Evolutionary conservation across 2,329 filamentous ascomycete species (phyloP).

Genomic region (Fulvia fulva): DNA sequence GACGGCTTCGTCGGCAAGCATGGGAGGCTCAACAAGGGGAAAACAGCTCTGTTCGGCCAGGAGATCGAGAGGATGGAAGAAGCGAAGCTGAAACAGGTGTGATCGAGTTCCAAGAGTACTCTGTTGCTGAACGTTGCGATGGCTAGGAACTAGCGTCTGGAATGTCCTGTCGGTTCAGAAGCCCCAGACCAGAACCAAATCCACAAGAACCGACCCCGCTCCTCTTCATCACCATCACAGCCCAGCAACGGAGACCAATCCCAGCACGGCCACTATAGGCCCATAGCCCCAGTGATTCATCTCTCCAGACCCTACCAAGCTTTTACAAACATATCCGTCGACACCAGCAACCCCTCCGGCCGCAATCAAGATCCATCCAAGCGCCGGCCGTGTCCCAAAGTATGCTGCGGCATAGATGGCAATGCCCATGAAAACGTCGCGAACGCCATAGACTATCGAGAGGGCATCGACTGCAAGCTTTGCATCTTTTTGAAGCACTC

Average conservation of each 20-base stretch:
- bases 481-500: slow-evolving; percentile 25
- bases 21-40: background rate
- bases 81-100: background rate
- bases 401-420: slow-evolving; percentile 38
- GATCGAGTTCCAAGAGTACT: background rate
- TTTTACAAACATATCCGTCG: slow-evolving; percentile 45
- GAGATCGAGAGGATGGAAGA: background rate
- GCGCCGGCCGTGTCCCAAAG: slow-evolving; percentile 37
- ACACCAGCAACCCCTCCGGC: slow-evolving; percentile 41
- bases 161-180: background rate
- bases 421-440: slow-evolving; percentile 50
- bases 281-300: slow-evolving; percentile 52
- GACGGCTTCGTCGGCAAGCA: background rate
- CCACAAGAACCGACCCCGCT: background rate
- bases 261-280: slow-evolving; percentile 33
- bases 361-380: slow-evolving; percentile 44
- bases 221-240: background rate
- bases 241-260: background rate
- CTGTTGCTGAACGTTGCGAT: background rate
- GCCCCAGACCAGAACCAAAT: background rate
- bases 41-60: background rate
- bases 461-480: slow-evolving; percentile 41
- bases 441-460: slow-evolving; percentile 46
- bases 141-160: background rate
- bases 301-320: slow-evolving; percentile 37